These are phyloP conservation scores for Kernera saxatilis DNA, from an alignment of 345 rosid genomes.

Conservation along the genomic window DNA sequence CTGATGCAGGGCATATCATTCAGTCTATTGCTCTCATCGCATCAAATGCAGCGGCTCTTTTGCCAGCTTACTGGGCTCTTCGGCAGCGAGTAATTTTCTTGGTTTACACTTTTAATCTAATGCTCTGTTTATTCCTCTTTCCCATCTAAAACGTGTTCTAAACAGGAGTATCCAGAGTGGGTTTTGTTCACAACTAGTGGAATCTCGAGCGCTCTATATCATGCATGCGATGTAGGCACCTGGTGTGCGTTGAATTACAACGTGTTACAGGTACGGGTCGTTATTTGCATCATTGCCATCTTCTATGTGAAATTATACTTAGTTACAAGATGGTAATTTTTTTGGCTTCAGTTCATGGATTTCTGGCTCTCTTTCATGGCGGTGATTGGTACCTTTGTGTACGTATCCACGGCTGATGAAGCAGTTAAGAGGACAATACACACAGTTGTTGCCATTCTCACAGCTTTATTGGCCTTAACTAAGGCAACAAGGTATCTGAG, in stretches of 20 bases:
- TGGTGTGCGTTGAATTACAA: conserved; percentile 74
- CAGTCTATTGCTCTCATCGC: conserved; percentile 82
- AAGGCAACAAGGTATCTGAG: conserved; percentile 79
- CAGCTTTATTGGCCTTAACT: conserved; percentile 87
- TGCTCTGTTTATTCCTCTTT: background rate
- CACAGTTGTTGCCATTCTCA: conserved; percentile 74
- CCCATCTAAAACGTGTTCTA: conserved; percentile 5
- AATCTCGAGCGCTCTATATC: conserved; percentile 89
- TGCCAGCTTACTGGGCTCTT: conserved; percentile 90
- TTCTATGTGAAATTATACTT: conserved; percentile 23
- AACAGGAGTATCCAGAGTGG: conserved; percentile 95
- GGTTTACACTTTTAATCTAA: background rate
- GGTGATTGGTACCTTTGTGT: conserved; percentile 80
- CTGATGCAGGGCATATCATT: conserved; percentile 59
- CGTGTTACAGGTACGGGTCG: conserved; percentile 69
- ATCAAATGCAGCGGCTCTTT: conserved; percentile 81
- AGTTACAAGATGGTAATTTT: background rate
- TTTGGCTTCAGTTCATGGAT: conserved; percentile 84
- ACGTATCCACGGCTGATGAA: conserved; percentile 70
- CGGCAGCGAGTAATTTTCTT: conserved; percentile 60
- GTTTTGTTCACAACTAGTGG: conserved; percentile 86
- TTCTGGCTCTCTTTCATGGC: conserved; percentile 99
- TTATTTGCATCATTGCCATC: conserved; percentile 6
- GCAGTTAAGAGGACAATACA: conserved; percentile 72
- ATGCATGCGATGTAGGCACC: conserved; percentile 94